Evolutionary conservation across 2,329 filamentous ascomycete genomes (phyloP), one percentile per base, ranked within the genome.

Genomic region (Colletotrichum chrysophilum): DNA sequence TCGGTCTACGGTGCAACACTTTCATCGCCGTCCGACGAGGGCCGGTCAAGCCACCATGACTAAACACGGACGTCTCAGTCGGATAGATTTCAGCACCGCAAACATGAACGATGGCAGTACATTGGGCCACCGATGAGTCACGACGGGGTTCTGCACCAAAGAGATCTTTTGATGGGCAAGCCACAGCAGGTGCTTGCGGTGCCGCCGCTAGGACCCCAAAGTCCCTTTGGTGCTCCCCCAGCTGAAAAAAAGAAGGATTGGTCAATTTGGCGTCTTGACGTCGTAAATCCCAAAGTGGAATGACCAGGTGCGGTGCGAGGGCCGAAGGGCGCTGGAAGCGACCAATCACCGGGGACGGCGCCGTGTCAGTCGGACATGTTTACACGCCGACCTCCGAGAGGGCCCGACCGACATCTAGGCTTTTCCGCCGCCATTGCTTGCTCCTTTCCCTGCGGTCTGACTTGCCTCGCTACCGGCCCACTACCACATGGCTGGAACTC

Each of bases 301-400:
- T 38, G 24, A 64, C 52, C 55, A 66, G 43, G 43, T 52, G 43
- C 43, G 56, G 24, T 62, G 38, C 62, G 30, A 72, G 69, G 61
- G 62, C 69, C 73, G 73, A 73, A 43, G 62, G 30, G 32, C 7
- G 12, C 5, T 52, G n/a, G 18, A 64, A 0, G 3, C 10, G 4
- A n/a, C 56, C 62, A 64, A 73, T 73, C 69, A 73, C 13, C 56
- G 52, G 70, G 26, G 9, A 52, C 69, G 28, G 38, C 69, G 18
- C 62, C 64, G 70, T 26, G 56, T 38, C 28, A 68, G 32, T 75
- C 73, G 73, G 73, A 68, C 73, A 75, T 34, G 36, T 26, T 73
- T 65, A 36, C 32, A 28, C 8, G 38, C 73, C 73, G 73, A 75
- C 70, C 43, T 64, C 73, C 70, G 73, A 73, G 64, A 32, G 38